Percentiles rank a stretch among this genome's conserved stretches.
These are phyloP conservation scores for Geotrichum europaeum DNA, from an alignment of 1,139 yeast species.

Conservation along the genomic window DNA sequence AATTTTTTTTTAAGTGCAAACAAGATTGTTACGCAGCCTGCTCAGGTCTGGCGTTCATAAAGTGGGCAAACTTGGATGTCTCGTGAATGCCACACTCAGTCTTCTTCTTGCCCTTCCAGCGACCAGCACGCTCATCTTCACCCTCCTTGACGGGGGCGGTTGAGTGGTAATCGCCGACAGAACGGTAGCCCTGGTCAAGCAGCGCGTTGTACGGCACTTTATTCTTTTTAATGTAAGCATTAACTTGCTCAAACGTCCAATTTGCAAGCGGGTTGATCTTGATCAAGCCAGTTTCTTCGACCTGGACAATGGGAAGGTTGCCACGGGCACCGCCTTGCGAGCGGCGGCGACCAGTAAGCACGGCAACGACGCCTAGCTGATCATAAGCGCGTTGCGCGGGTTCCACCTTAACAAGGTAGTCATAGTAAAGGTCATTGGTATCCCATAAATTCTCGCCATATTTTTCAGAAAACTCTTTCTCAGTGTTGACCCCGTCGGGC, in stretches of 20 bases:
- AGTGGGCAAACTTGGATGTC: conserved; percentile 64
- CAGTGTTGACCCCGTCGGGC: conserved; percentile 54
- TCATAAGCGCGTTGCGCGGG: conserved; percentile 83
- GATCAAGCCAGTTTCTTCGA: conserved; percentile 63
- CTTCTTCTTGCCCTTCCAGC: conserved; percentile 92
- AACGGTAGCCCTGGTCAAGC: conserved; percentile 79
- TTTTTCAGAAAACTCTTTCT: conserved; percentile 55
- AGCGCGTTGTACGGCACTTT: conserved; percentile 81
- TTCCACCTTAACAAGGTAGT: conserved; percentile 84
- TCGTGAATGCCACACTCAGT: conserved; percentile 96
- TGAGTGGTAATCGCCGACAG: conserved; percentile 95
- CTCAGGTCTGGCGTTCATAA: conserved; percentile 29
- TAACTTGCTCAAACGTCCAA: conserved; percentile 75
- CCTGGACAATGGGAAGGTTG: conserved; percentile 66
- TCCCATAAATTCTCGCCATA: conserved; percentile 85
- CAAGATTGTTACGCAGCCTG: conserved; percentile 3
- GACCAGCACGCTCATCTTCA: conserved; percentile 91
- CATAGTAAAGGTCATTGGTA: conserved; percentile 71
- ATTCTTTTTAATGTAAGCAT: conserved; percentile 58
- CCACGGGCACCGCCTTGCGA: conserved; percentile 87
- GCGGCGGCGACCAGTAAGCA: conserved; percentile 85
- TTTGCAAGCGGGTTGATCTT: conserved; percentile 86
- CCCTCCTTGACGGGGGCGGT: conserved; percentile 86
- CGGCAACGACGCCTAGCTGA: conserved; percentile 67
- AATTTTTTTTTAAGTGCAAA: background rate